Conservation (phyloP, 2,329 filamentous ascomycete genomes). For the Xylaria sp. region DNA sequence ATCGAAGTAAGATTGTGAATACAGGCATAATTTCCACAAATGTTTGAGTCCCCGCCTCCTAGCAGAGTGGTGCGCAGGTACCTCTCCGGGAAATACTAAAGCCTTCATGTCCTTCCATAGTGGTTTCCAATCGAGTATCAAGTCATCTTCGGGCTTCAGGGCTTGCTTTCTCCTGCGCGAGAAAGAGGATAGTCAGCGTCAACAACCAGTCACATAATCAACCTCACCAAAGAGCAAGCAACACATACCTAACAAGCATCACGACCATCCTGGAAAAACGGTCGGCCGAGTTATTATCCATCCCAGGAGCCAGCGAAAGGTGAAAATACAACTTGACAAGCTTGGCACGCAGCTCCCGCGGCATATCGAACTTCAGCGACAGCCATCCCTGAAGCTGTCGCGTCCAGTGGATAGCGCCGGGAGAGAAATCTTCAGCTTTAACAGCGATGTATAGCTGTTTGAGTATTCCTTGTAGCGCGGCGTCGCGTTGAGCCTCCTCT, state of each 20-base stretch:
- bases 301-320: conserved; percentile 83
- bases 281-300: conserved; percentile 81
- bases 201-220: neutral
- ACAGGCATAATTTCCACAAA: conserved; percentile 85
- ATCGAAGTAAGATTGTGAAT: conserved; percentile 91
- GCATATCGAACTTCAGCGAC: conserved; percentile 95
- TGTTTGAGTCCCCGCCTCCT: conserved; percentile 62
- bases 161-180: conserved; percentile 84
- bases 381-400: conserved; percentile 95
- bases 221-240: neutral
- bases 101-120: conserved; percentile 91
- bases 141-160: conserved; percentile 83
- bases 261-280: conserved; percentile 97
- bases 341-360: conserved; percentile 77
- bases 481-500: conserved; percentile 74
- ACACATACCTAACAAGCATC: conserved; percentile 82
- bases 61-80: conserved; percentile 63
- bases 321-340: conserved; percentile 94
- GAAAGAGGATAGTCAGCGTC: conserved; percentile 12
- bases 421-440: conserved; percentile 89
- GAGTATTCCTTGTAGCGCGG: conserved; percentile 82
- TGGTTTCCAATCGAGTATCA: conserved; percentile 91
- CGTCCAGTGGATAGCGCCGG: conserved; percentile 95
- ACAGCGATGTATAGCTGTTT: conserved; percentile 92
- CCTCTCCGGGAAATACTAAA: conserved; percentile 84